Evolutionary conservation across 2,329 filamentous ascomycete genomes (phyloP).

Genomic region (Fusarium protoensiforme): DNA sequence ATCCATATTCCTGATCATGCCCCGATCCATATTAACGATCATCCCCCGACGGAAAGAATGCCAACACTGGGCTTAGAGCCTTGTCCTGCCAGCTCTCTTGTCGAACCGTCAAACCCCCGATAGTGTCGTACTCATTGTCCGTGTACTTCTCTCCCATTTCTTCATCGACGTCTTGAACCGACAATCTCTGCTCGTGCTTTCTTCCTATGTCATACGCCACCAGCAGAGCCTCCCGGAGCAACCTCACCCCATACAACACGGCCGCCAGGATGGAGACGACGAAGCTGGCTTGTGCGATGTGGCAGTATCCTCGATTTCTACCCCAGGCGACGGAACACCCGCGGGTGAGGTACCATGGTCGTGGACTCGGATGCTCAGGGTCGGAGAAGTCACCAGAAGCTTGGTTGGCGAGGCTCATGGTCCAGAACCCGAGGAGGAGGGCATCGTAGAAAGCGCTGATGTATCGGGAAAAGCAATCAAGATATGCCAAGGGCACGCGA

Average conservation of each 20-base stretch:
- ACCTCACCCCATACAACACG: constrained; percentile 27
- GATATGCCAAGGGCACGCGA: constrained; percentile 35
- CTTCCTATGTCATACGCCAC: constrained; percentile 20
- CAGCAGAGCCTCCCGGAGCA: constrained; percentile 22
- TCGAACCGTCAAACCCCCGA: not conserved
- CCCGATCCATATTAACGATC: not conserved
- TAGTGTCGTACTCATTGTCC: constrained; percentile 3
- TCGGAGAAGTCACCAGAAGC: constrained; percentile 41
- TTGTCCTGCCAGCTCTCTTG: constrained; percentile 7
- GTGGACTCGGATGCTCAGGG: constrained; percentile 32
- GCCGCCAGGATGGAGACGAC: constrained; percentile 31
- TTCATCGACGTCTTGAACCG: not conserved
- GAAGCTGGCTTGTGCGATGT: constrained; percentile 37
- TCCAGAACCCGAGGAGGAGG: constrained; percentile 44
- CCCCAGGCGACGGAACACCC: constrained; percentile 34
- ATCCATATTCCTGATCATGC: no score
- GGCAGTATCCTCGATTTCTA: constrained; percentile 26
- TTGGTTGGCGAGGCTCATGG: constrained; percentile 35
- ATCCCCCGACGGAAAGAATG: constrained; percentile 43
- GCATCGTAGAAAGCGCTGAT: constrained; percentile 44
- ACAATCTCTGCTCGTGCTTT: not conserved
- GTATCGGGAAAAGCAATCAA: constrained; percentile 39
- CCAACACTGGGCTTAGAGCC: constrained; percentile 46
- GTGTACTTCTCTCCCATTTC: constrained; percentile 9
- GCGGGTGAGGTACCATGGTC: constrained; percentile 43